Base-by-base conservation (phyloP, 2,329 filamentous ascomycete genomes). In the Monosporascus sp. region DNA sequence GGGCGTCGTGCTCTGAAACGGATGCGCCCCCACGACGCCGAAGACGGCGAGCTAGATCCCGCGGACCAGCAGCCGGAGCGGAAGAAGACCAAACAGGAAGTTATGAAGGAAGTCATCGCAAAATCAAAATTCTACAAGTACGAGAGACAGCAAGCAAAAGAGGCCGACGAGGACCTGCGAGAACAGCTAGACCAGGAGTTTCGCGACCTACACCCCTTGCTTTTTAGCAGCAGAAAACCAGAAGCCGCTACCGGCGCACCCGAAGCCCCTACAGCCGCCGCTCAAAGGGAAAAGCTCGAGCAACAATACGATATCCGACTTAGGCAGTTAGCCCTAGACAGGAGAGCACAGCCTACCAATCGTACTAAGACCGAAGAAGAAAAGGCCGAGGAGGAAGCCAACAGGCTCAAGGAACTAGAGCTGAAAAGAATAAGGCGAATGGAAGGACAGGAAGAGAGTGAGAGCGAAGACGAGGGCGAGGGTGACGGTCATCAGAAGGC, bases 101-200 rank as follows among this genome's bases (percentile, higher is more conserved):
- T 99, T 49, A 97, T 97, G 90, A 88, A 96, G 65, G 95, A 99
- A 71, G 81, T 99, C 56, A 97, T 99, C 60, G 90, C 92, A 56
- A 99, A 99, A 72, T 97, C 93, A 1, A 99, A 99, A 68, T 79
- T 89, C 57, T 82, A 97, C 79, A 97, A 96, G 73, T 92, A 93
- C 66, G 92, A 97, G 73, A 85, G 94, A 41, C 94, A 99, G 71
- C 86, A 90, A 55, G 84, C 85, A 28, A 97, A 96, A 67, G 94
- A 97, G 56, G 91, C 94, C 49, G 94, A 99, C 62, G 91, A 95
- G 49, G 93, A 96, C 60, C 71, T 97, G 51, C 82, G 91, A 55
- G 86, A 86, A 54, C 85, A 92, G 68, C 78, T 99, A 17, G 91
- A 99, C 69, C 87, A 92, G 68, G 89, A 91, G 41, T 78, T 97